phyloP scores from a whole-genome alignment of 1,284 basidiomycete species.

The Marasmius sp. region DNA sequence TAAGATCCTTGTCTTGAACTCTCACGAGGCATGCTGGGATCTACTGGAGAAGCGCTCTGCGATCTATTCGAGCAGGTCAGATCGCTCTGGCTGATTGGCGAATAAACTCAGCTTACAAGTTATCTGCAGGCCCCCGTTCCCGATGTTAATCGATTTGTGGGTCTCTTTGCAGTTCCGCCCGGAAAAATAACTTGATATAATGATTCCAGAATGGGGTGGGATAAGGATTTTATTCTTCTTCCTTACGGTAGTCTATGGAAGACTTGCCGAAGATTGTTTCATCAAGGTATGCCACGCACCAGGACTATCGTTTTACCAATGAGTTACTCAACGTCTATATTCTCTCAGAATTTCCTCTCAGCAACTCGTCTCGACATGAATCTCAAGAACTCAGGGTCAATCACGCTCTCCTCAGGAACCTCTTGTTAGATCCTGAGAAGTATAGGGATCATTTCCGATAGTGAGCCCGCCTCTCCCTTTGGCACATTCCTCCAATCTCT shows the following conservation, averaged over 20 bases:
- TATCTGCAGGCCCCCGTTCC: neutral
- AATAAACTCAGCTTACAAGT: neutral
- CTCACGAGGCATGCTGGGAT: neutral
- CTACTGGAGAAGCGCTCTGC: neutral
- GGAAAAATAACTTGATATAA: neutral
- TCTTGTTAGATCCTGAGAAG: too few relatives aligned
- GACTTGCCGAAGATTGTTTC: neutral
- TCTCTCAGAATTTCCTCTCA: neutral
- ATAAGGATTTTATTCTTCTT: neutral
- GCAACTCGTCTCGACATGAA: neutral
- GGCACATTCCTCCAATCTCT: too few relatives aligned
- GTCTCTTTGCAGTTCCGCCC: neutral
- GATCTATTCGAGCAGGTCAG: neutral
- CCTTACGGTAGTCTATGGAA: neutral
- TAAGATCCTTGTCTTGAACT: neutral
- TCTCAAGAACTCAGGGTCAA: too few relatives aligned
- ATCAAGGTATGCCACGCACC: neutral
- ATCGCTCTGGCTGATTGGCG: neutral
- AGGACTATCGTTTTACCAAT: neutral
- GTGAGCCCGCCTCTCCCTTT: too few relatives aligned
- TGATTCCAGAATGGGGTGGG: neutral
- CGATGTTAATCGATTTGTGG: neutral
- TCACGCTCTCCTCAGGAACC: too few relatives aligned
- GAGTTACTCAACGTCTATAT: too few relatives aligned
- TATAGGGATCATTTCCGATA: too few relatives aligned